These are phyloP conservation scores for Naegleria lovaniensis DNA, from an alignment of 208 protist genomes.

Conservation along the genomic window DNA sequence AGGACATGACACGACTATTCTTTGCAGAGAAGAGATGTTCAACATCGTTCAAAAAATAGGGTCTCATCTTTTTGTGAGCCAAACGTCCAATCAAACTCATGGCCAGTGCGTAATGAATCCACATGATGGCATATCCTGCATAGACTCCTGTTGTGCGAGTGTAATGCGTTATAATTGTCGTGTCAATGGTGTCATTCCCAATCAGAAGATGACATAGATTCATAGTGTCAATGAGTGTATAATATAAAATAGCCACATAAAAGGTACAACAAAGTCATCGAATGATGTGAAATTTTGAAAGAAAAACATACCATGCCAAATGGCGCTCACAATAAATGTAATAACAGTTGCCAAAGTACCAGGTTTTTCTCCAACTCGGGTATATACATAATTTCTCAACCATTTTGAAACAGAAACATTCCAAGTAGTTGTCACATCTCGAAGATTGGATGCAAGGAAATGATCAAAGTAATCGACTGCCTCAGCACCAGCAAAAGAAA, in stretches of 20 bases:
- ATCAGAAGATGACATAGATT: too few species aligned
- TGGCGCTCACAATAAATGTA: neutral
- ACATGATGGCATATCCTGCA: slow-evolving; percentile 9
- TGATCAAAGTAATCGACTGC: neutral
- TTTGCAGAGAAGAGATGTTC: neutral
- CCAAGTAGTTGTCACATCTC: neutral
- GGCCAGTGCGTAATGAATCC: neutral
- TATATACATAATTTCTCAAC: slow-evolving; percentile 10
- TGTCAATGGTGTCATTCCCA: too few species aligned
- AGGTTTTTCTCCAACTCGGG: neutral
- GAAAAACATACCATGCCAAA: slow-evolving; percentile 1
- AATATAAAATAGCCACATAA: too few species aligned
- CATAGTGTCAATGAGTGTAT: too few species aligned
- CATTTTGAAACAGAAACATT: neutral
- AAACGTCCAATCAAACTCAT: neutral
- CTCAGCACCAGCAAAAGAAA: neutral
- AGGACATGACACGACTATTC: neutral
- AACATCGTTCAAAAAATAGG: neutral
- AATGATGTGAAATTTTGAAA: too few species aligned
- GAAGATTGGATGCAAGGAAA: neutral
- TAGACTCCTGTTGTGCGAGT: neutral
- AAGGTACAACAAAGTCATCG: too few species aligned
- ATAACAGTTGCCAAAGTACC: neutral
- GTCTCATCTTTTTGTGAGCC: neutral
- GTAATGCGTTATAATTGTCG: too few species aligned